These are phyloP conservation scores for Salicornia ramosissima DNA, from an alignment of 148 eudicot species.

Conservation along the genomic window DNA sequence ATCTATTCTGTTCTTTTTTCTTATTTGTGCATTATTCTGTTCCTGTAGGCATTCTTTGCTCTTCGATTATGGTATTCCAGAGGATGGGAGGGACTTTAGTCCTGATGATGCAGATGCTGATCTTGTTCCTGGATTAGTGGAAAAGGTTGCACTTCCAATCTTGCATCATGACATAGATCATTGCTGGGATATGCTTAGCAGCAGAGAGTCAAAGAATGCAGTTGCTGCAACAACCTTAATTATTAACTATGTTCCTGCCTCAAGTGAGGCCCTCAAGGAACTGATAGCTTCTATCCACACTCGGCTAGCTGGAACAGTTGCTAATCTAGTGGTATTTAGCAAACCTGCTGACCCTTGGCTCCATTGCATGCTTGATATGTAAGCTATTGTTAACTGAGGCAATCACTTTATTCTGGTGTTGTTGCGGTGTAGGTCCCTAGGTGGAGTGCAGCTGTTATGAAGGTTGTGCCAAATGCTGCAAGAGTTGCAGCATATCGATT, in stretches of 20 bases:
- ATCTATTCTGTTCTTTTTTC: conserved; percentile 9
- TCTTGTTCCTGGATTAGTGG: conserved; percentile 87
- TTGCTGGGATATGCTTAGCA: conserved; percentile 91
- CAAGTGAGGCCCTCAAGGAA: conserved; percentile 65
- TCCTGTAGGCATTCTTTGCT: conserved; percentile 68
- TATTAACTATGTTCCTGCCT: conserved; percentile 55
- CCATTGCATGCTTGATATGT: neutral
- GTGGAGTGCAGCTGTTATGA: conserved; percentile 72
- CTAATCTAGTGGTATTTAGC: conserved; percentile 56
- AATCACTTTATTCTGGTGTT: neutral
- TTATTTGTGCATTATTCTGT: conserved; percentile 12
- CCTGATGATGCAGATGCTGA: conserved; percentile 81
- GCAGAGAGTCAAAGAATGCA: conserved; percentile 70
- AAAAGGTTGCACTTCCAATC: conserved; percentile 87
- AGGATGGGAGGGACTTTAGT: conserved; percentile 53
- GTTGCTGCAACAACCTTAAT: conserved; percentile 70
- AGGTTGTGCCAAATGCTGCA: conserved; percentile 82
- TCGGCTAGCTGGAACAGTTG: conserved; percentile 71
- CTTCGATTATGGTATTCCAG: conserved; percentile 70
- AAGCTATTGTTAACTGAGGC: neutral
- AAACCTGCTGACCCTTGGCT: neutral
- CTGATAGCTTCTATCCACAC: conserved; percentile 57
- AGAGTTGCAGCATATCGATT: conserved; percentile 80
- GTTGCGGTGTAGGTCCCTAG: conserved; percentile 62
- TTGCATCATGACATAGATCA: conserved; percentile 65